Evolutionary conservation across 108 stramenopile genomes (phyloP), one percentile per base, ranked within the genome.

Genomic region (Skeletonema marinoi): DNA sequence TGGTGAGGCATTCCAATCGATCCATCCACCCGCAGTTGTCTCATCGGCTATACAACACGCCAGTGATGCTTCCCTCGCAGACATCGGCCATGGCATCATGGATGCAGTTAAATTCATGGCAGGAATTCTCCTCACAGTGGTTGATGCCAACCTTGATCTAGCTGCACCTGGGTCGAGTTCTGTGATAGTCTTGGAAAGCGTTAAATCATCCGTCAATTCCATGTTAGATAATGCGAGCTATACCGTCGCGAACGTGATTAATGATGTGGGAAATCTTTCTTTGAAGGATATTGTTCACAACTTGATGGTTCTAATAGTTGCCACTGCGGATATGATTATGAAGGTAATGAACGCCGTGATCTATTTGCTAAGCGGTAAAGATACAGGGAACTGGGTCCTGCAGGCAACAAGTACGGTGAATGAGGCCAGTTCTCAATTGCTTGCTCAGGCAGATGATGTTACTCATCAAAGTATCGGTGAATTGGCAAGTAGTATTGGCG

Each of bases 291-390:
- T 80, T 33, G 16, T 80, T 21, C 72, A 80, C 29, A 29, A 66
- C 44, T 42, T 80, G 30, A 44, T 80, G 59, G 59, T 60, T 11
- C 31, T 80, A 19, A 33, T 80, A 42, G 60, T 80, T 68, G 78
- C 66, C 65, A 66, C 73, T 31, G 25, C 72, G 7, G 78, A 80
- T 32, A 41, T 80, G 46, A 31, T 80, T 2, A 60, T 80, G 39
- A 80, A 80, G 56, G 51, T 80, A 16, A 56, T 62, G 48, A 80
- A 80, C 58, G 72, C 78, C 10, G 42, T 74, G 29, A 38, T 80
- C 14, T 80, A 80, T 11, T 38, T 80, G 35, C 60, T 73, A 19
- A 80, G 78, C 41, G 78, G 78, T 12, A 80, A 80, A 30, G 78
- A 80, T 70, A 60, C 46, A 7, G 39, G 41, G 12, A 59, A 44